A percentile compares a stretch with the other conserved stretches of the same genome.
phyloP scores from a whole-genome alignment of 139 green algal genomes.

The Astrephomene gubernaculifera region DNA sequence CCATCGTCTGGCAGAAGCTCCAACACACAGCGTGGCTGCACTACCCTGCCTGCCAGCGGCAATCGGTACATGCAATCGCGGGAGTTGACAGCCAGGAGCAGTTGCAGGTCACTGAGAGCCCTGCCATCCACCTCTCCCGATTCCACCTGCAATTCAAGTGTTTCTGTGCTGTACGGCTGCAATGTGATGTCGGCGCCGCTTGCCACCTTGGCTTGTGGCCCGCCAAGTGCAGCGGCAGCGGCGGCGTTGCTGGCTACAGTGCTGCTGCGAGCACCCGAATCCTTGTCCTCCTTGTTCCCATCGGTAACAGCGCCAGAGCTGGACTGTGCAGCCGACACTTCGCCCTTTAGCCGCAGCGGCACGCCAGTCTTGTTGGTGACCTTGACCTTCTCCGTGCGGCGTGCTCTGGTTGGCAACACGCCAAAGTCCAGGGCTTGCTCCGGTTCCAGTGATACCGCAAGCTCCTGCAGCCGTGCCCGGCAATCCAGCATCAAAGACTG shows the following conservation, averaged over 20 bases:
- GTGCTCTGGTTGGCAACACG: not conserved
- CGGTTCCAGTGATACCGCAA: slow-evolving; percentile 22
- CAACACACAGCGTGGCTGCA: not conserved
- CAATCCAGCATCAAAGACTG: not conserved
- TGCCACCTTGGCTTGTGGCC: not conserved
- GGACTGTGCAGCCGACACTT: not conserved
- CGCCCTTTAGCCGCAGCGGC: slow-evolving; percentile 33
- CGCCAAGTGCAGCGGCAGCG: too few species aligned
- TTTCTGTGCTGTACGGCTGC: slow-evolving; percentile 7
- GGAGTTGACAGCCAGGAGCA: slow-evolving; percentile 19
- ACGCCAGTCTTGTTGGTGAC: slow-evolving; percentile 42
- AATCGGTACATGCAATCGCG: not conserved
- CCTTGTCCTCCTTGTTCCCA: too few species aligned
- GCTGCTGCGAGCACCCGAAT: too few species aligned
- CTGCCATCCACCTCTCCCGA: not conserved
- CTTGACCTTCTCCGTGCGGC: not conserved
- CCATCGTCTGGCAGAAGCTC: not conserved
- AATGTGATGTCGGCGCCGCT: not conserved
- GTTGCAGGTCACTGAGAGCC: not conserved
- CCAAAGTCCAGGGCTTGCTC: slow-evolving; percentile 13
- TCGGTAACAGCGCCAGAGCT: not conserved
- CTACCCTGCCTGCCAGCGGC: not conserved
- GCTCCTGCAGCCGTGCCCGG: slow-evolving; percentile 13
- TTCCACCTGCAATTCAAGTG: not conserved
- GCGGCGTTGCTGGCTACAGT: too few species aligned